A percentile compares a stretch with the other conserved stretches of the same genome.
These are phyloP conservation scores for Hypomyces rosellus DNA, from an alignment of 2,329 filamentous ascomycete genomes.

Conservation along the genomic window DNA sequence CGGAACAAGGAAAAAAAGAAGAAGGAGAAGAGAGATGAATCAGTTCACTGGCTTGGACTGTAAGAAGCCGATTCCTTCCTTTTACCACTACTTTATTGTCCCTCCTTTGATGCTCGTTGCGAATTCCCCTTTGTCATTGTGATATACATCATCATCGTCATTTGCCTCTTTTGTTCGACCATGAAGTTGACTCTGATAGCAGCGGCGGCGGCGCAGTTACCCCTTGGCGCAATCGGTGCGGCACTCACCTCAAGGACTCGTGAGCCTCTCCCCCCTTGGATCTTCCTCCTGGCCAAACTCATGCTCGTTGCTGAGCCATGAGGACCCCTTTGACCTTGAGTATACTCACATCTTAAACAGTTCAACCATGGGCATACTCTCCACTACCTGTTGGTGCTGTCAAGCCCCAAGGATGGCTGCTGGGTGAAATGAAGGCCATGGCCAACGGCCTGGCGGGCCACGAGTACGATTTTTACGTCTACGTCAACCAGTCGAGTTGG, in stretches of 20 bases:
- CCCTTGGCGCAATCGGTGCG: constrained; percentile 6
- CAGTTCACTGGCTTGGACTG: constrained; percentile 9
- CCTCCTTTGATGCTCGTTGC: not conserved
- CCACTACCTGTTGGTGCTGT: constrained; percentile 42
- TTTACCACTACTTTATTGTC: not conserved
- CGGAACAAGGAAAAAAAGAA: not conserved
- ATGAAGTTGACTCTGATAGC: constrained; percentile 8
- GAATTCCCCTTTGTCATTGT: not conserved
- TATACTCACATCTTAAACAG: constrained; percentile 4
- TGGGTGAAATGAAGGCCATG: constrained; percentile 41
- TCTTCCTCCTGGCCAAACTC: not conserved
- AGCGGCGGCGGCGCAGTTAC: constrained; percentile 9
- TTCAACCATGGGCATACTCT: constrained; percentile 16
- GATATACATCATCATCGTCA: not conserved
- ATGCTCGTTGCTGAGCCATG: not conserved
- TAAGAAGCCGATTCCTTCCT: constrained; percentile 3
- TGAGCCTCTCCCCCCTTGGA: constrained; percentile 3
- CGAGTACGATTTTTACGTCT: constrained; percentile 47
- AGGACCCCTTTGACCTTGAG: not conserved
- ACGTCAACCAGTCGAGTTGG: constrained; percentile 46
- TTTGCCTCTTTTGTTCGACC: not conserved
- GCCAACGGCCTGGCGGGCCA: constrained; percentile 48
- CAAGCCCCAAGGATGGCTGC: constrained; percentile 45
- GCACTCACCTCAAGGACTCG: constrained; percentile 1
- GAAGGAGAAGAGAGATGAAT: not conserved